Evolutionary conservation across 1,284 basidiomycete genomes (phyloP).

Genomic region (Anthracocystis setariae): DNA sequence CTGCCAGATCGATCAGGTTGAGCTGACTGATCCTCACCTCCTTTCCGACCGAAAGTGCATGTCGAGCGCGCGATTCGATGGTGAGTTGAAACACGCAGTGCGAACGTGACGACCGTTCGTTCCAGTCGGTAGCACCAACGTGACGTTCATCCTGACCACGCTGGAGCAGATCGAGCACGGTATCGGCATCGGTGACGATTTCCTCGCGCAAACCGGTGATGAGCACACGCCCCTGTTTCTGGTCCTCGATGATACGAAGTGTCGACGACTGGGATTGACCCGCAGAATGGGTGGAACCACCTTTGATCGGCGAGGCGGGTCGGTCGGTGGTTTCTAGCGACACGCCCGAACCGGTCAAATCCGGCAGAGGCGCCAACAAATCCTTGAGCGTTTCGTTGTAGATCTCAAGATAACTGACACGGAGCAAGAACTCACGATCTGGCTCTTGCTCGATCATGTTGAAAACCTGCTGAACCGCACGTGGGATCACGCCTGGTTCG

Average conservation of each 20-base stretch:
- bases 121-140: constrained; percentile 97
- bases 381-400: constrained; percentile 74
- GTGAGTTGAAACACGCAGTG: constrained; percentile 78
- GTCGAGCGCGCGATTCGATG: constrained; percentile 54
- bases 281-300: constrained; percentile 11
- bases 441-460: constrained; percentile 65
- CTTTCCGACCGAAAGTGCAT: constrained; percentile 12
- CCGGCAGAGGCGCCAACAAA: constrained; percentile 65
- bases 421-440: constrained; percentile 69
- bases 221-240: constrained; percentile 69
- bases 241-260: constrained; percentile 65
- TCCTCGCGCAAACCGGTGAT: constrained; percentile 71
- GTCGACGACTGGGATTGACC: constrained; percentile 17
- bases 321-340: constrained; percentile 23
- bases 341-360: constrained; percentile 4
- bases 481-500: constrained; percentile 93
- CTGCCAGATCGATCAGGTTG: constrained; percentile 73
- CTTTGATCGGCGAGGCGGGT: constrained; percentile 40
- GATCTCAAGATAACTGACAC: constrained; percentile 74
- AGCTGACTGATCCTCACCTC: constrained; percentile 66
- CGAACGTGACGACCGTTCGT: constrained; percentile 90
- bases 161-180: constrained; percentile 75
- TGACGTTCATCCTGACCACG: constrained; percentile 87
- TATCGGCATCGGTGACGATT: constrained; percentile 70
- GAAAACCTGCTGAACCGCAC: constrained; percentile 77